Evolutionary conservation across 768 basidiomycete genomes (phyloP), one percentile per base, ranked within the genome.

Genomic region (Pleurotus giganteus): DNA sequence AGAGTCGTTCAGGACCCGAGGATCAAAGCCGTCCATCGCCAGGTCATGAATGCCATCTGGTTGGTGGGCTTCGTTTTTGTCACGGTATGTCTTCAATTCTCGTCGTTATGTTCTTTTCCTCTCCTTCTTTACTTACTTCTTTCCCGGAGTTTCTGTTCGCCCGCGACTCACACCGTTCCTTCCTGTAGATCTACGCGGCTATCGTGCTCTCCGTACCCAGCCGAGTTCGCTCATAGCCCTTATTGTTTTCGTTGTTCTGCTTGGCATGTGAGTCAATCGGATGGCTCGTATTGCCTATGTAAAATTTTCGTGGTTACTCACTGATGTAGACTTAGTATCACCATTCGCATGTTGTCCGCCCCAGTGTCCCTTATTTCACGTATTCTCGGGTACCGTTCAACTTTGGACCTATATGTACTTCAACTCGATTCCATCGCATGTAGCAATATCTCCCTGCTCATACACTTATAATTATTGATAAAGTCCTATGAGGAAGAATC

Each of bases 1-100:
- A 61, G 62, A 32, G 67, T 70, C 32, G 68, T 75, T 34, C 60
- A 66, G 41, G 75, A 76, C 52, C 72, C 69, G 45, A 61, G 68
- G 34, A 72, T 76, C 37, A 62, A 64, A 36, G 67, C 60, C 8
- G 65, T 66, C 29, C 74, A 74, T 56, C 54, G 58, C 34, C 60
- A 62, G 52, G 52, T 72, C 27, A 47, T 73, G 63, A 60, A 61
- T 13, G 69, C 69, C 4, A 61, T 72, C 23, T 54, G 62, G 29
- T 28, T 58, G 2, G 60, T 65, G 21, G 71, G 69, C 3, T 39
- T 68, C 17, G 58, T 49, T 24, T 45, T 57, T 32, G 44, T 61
- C 34, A n/a, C 65, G 53, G 69, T 69, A 41, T 45, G 65, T 57
- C 11, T 21, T 32, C 7, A n/a, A n/a, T n/a, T n/a, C n/a, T n/a